Base-by-base conservation (phyloP, 2,329 filamentous ascomycete species). In the Fusarium tanahbumbuense region DNA sequence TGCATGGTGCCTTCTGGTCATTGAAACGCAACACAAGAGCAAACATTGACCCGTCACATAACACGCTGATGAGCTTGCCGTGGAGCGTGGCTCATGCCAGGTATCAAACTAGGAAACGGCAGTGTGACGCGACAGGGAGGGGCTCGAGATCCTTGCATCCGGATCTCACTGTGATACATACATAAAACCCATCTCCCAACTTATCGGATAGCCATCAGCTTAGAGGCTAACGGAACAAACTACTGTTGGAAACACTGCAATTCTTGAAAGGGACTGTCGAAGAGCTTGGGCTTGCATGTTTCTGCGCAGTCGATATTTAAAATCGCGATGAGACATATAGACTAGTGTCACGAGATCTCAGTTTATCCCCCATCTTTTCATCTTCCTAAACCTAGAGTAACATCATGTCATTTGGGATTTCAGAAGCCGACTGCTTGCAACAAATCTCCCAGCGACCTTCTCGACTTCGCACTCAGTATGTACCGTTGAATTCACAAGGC, bases 1-100 rank as follows among this genome's bases (percentile, higher is more conserved):
- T 34, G 59, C 71, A 74, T 70, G 56, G 37, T 57, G 56, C 56
- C 60, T 48, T 62, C 45, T 48, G 64, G 32, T 45, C 49, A 28
- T 44, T 18, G 30, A 48, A 57, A 55, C 57, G 52, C 57, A 61
- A 64, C 45, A 50, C 40, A 46, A 37, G 30, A 55, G 52, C 46
- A 60, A 59, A 64, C 32, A 64, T 57, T 64, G 57, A 56, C 57
- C 27, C 49, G 56, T 65, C 64, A 59, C 44, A 54, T 57, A 50
- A 53, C 30, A 20, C 42, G 41, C 27, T 49, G 48, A 63, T 42
- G 41, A 45, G 37, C 30, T 18, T 30, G 42, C 41, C 23, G 23
- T 52, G 53, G 48, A 40, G 34, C 22, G 23, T 52, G 56, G 48
- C 48, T 61, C 48, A 41, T 56, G 48, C 30, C 37, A 41, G 42